Evolutionary conservation across 2,329 filamentous ascomycete species (phyloP).

Genomic region (Cercospora zeae-maydis): DNA sequence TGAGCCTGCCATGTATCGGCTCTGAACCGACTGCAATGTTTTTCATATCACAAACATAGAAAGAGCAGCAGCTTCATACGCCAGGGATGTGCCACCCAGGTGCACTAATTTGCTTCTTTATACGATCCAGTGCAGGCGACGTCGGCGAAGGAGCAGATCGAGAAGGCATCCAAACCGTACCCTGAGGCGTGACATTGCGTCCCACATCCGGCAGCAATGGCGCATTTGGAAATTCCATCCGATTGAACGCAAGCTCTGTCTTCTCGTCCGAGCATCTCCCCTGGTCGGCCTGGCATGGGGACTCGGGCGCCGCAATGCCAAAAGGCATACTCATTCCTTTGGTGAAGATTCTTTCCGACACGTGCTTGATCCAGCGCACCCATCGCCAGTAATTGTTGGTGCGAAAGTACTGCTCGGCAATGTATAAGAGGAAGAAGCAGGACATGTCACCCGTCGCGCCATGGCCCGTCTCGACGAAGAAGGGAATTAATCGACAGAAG

Average conservation of each 20-base stretch:
- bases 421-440: slow-evolving; percentile 30
- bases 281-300: not conserved
- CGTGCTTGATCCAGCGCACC: slow-evolving; percentile 4
- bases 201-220: slow-evolving; percentile 6
- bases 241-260: slow-evolving; percentile 3
- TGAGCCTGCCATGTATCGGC: not conserved
- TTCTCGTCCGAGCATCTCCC: not conserved
- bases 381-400: slow-evolving; percentile 9
- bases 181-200: slow-evolving; percentile 2
- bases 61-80: no score
- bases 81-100: not conserved
- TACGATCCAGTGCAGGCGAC: not conserved
- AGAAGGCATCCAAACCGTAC: slow-evolving; percentile 9
- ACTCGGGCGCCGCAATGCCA: not conserved
- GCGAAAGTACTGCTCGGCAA: slow-evolving; percentile 20
- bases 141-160: not conserved
- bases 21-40: no score
- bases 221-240: slow-evolving; percentile 5
- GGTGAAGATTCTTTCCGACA: slow-evolving; percentile 6
- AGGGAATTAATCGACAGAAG: slow-evolving; percentile 28
- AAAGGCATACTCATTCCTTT: slow-evolving; percentile 16
- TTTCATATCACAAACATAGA: no score
- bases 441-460: slow-evolving; percentile 28
- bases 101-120: not conserved
- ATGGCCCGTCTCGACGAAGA: slow-evolving; percentile 26